Base-by-base conservation (phyloP, 2,329 filamentous ascomycete genomes). In the Nigrograna mackinnonii region DNA sequence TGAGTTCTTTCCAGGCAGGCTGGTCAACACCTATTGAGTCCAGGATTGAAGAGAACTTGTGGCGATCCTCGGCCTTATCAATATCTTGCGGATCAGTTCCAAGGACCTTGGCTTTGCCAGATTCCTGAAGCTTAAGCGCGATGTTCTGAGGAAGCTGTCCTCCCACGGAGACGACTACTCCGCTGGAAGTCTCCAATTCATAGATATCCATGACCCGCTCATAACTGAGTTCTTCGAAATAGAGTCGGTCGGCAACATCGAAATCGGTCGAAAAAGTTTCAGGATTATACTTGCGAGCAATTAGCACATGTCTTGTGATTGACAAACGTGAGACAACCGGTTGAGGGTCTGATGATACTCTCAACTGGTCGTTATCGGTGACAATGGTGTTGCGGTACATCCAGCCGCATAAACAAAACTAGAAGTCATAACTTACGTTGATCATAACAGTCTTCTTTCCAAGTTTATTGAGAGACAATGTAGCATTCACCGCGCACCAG, bases 191-290 rank as follows among this genome's bases (percentile, higher is more conserved):
- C 72, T 97, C 94, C 13, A 97, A 81, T 70, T 97, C 94, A 68
- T 96, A 96, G 54, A 97, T 97, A 69, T 99, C 94, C 90, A 97
- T 95, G 7, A 97, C 92, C 65, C 92, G 86, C 75, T 97, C 94
- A 67, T 96, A 97, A 70, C 87, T 94, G 41, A 97, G 74, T 72
- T 99, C 94, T 59, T 97, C 94, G 53, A 99, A 99, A 74, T 97
- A 99, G 4, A 99, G 82, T 60, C 85, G 90, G 60, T 97, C 92
- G 6, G 91, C 89, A 7, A 82, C 83, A 58, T 99, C 94, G 66
- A 86, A 92, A 70, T 97, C 94, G 0, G 92, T 96, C 41, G 66
- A 76, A 45, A 82, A 83, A 0, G 91, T 96, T 60, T 96, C 89
- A 0, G 89, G 89, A 59, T 94, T 92, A 59, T 83, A n/a, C n/a